Percentiles rank a stretch among this genome's conserved stretches.
Evolutionary conservation across 495 filamentous ascomycete species (phyloP).

Genomic region (Podospora conica): DNA sequence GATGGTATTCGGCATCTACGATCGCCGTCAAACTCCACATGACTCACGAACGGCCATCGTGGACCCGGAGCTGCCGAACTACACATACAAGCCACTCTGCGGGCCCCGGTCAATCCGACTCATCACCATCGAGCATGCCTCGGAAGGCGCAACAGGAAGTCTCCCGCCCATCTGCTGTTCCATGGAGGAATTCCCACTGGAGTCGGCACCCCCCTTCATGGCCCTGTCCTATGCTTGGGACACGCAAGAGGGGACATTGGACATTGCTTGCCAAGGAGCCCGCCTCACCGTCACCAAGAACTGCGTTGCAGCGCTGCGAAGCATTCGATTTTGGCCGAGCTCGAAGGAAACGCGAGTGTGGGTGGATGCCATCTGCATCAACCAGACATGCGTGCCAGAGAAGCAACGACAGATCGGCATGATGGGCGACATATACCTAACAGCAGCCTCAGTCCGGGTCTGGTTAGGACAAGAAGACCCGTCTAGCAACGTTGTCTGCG

Average conservation of each 20-base stretch:
- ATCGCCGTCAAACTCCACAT: no score
- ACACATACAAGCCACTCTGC: not conserved
- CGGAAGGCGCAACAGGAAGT: not conserved
- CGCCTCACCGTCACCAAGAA: not conserved
- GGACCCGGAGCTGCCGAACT: not conserved
- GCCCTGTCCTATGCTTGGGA: not conserved
- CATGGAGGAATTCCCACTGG: not conserved
- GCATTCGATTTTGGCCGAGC: not conserved
- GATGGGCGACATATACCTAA: not conserved
- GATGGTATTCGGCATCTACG: not conserved
- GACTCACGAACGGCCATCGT: no score
- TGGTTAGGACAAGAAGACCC: not conserved
- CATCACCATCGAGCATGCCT: not conserved
- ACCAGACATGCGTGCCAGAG: not conserved
- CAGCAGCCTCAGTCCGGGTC: not conserved
- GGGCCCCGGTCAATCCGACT: not conserved
- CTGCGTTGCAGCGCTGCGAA: not conserved
- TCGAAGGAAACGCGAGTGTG: not conserved
- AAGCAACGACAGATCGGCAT: not conserved
- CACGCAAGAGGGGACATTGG: not conserved
- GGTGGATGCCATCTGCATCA: conserved; percentile 1
- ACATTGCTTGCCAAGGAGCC: not conserved
- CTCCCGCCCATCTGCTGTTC: not conserved
- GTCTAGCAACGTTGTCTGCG: not conserved
- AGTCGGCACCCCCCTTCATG: not conserved